Base-by-base conservation (phyloP, 2,329 filamentous ascomycete species). In the Dothistroma septosporum region DNA sequence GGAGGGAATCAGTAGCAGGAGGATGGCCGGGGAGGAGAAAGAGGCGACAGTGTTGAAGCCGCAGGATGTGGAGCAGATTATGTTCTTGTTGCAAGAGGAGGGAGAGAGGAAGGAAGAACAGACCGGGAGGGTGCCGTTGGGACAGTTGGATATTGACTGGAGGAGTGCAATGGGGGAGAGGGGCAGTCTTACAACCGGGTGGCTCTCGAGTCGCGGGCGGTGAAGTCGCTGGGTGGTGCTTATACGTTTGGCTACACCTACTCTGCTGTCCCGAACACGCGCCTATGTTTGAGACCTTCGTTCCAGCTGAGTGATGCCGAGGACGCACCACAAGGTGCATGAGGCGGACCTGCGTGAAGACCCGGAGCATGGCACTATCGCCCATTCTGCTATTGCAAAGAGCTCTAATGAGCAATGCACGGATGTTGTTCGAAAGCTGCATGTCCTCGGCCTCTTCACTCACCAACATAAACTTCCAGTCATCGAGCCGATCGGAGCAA, bases 61-160 rank as follows among this genome's bases (percentile, higher is more conserved):
- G n/a, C 78, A 82, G 53, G 86, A 88, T 73, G 81, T 88, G 14
- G 77, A 85, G 59, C 86, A 89, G 71, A 82, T 88, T 52, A 85
- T 85, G 28, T 89, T 87, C 64, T 70, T 87, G 47, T 77, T 85
- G 32, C 82, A 86, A 70, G 80, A 86, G 65, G 77, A 83, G 60
- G 75, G 78, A 57, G 73, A 75, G n/a, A 72, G 79, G 46, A 76
- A 79, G 50, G 70, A 64, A 47, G 75, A 76, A 62, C 78, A 78
- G 19, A 12, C 2, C 4, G 16, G 8, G 24, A 79, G 82, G 62
- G 78, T 89, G 41, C 79, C 87, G 21, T 86, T 97, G 72, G 93
- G 92, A 5, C 87, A 94, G 64, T 76, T 97, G 66, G 88, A 87
- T 48, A 89, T 97, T 61, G 88, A 91, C 58, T 99, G 94, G 94